A percentile compares a stretch with the other conserved stretches of the same genome.
These are phyloP conservation scores for Pholiota conissans DNA, from an alignment of 768 basidiomycete genomes.

Conservation along the genomic window DNA sequence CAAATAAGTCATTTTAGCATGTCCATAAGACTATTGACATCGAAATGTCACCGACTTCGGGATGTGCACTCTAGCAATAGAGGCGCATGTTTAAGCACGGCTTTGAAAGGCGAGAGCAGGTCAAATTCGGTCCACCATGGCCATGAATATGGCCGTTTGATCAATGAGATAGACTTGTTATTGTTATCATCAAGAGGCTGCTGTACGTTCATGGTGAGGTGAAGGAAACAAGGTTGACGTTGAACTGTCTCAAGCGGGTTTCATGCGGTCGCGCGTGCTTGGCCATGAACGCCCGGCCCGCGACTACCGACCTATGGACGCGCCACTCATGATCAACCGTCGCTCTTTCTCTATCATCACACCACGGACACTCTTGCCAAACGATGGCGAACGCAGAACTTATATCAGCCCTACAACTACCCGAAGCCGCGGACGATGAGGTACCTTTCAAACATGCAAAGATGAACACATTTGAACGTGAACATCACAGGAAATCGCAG, in stretches of 20 bases:
- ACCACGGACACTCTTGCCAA: background rate
- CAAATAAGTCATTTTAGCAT: no score
- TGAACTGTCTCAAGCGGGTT: no score
- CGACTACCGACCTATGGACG: no score
- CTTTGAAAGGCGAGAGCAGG: background rate
- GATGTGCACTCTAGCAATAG: background rate
- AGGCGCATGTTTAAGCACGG: background rate
- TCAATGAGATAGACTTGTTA: no score
- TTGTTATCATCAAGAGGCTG: no score
- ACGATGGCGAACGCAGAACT: conserved; percentile 12
- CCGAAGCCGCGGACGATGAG: conserved; percentile 15
- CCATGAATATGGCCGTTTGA: no score
- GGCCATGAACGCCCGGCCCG: no score
- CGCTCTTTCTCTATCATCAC: background rate
- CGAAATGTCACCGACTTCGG: background rate
- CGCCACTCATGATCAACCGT: no score
- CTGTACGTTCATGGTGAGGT: no score
- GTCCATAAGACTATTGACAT: no score
- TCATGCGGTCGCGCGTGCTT: no score
- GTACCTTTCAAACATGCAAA: conserved; percentile 1
- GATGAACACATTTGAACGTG: background rate
- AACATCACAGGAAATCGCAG: conserved; percentile 23
- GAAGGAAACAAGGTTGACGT: no score
- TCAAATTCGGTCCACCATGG: background rate
- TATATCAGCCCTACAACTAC: conserved; percentile 13